Evolutionary conservation across 345 rosid genomes (phyloP).

Genomic region (Camelina laxa): DNA sequence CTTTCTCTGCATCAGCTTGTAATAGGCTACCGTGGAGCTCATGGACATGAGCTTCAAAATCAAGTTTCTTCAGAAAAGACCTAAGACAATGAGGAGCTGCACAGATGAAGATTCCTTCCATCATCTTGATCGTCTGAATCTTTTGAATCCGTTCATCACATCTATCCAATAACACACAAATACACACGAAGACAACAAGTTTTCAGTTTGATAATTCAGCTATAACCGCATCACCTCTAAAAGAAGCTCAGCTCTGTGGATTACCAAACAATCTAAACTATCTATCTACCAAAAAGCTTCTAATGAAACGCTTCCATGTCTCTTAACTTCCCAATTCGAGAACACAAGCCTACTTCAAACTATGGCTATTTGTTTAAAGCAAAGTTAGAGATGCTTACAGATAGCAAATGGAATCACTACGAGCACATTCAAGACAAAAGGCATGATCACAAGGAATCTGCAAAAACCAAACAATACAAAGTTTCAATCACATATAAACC

Average conservation of each 20-base stretch:
- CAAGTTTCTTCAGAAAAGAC: constrained; percentile 79
- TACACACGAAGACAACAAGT: not conserved
- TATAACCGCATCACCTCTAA: not conserved
- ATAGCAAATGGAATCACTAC: constrained; percentile 94
- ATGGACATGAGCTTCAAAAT: constrained; percentile 83
- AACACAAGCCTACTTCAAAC: constrained; percentile 13
- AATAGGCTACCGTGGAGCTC: constrained; percentile 67
- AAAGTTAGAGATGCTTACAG: constrained; percentile 60
- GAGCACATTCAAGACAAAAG: constrained; percentile 92
- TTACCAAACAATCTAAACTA: constrained; percentile 11
- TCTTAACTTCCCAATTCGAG: not conserved
- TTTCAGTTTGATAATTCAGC: not conserved
- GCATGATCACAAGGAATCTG: constrained; percentile 98
- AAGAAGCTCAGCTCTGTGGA: not conserved
- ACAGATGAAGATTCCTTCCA: constrained; percentile 97
- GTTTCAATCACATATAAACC: not conserved
- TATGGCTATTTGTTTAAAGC: constrained; percentile 15
- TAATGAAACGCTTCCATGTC: not conserved
- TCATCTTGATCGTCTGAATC: constrained; percentile 94
- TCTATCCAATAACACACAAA: constrained; percentile 41
- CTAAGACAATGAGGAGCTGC: constrained; percentile 98
- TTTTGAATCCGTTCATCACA: constrained; percentile 97
- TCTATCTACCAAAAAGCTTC: constrained; percentile 15
- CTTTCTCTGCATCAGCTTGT: constrained; percentile 70
- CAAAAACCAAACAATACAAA: constrained; percentile 44